phyloP scores from a whole-genome alignment of 169 alveolate species.

The Theileria luwenshuni region DNA sequence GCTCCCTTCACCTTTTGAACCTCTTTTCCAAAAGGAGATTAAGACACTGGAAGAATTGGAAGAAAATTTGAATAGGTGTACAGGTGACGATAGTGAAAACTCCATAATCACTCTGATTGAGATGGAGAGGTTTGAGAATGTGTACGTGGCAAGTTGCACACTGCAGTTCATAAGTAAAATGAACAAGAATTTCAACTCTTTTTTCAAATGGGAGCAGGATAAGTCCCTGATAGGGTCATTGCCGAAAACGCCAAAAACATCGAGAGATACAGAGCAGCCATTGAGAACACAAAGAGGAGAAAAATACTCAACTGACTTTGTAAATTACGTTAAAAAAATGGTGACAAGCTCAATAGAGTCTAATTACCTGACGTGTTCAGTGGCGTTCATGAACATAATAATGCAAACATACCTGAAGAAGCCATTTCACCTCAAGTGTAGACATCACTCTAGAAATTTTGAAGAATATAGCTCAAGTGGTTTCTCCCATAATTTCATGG shows the following conservation, averaged over 20 bases:
- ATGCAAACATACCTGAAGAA: background rate
- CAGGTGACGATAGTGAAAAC: constrained; percentile 40
- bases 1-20: constrained; percentile 46
- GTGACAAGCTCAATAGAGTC: constrained; percentile 11
- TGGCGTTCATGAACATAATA: constrained; percentile 4
- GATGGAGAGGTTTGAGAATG: constrained; percentile 21
- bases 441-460: background rate
- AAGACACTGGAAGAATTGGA: constrained; percentile 13
- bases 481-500: constrained; percentile 13
- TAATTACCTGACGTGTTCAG: constrained; percentile 6
- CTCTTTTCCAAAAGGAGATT: constrained; percentile 22
- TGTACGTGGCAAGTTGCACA: constrained; percentile 30
- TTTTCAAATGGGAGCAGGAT: constrained; percentile 56
- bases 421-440: constrained; percentile 11
- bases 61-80: constrained; percentile 7
- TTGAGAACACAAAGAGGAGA: background rate
- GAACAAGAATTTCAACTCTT: background rate
- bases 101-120: constrained; percentile 22
- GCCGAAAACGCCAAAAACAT: background rate
- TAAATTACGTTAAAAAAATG: constrained; percentile 1
- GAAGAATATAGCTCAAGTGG: background rate
- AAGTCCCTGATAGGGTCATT: background rate
- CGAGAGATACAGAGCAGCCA: background rate
- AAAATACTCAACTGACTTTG: background rate
- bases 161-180: constrained; percentile 30